phyloP scores from a whole-genome alignment of 2,329 filamentous ascomycete species.

The Phialocephala subalpina region DNA sequence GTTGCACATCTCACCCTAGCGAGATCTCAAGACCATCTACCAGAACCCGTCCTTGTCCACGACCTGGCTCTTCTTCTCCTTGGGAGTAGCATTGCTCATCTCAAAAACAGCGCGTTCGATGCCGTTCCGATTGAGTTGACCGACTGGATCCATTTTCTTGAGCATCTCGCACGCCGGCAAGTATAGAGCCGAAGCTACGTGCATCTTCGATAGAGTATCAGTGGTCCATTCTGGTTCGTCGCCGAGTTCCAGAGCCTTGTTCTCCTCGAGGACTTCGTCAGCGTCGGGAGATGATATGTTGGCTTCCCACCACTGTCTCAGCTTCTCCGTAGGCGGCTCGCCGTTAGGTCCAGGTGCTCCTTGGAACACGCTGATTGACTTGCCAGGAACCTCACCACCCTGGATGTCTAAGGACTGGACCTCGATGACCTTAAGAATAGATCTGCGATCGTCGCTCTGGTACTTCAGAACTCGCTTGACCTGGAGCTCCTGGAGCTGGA shows the following conservation, averaged over 20 bases:
- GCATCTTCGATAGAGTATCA: conserved; percentile 17
- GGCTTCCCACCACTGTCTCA: conserved; percentile 33
- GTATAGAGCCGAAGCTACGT: conserved; percentile 25
- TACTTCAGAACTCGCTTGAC: conserved; percentile 27
- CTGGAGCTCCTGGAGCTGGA: conserved; percentile 16
- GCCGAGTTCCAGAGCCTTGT: conserved; percentile 33
- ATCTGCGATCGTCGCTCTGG: conserved; percentile 21
- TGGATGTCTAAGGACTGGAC: conserved; percentile 26
- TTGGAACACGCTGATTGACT: conserved; percentile 8
- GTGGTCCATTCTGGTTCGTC: conserved; percentile 32
- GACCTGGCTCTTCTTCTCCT: neutral
- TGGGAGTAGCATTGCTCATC: neutral
- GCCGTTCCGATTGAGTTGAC: conserved; percentile 32
- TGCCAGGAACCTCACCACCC: neutral
- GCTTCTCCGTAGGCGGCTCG: conserved; percentile 2
- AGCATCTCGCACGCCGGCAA: conserved; percentile 35
- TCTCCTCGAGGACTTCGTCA: conserved; percentile 27
- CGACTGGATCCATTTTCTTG: conserved; percentile 36
- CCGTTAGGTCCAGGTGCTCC: conserved; percentile 5
- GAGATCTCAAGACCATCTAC: neutral
- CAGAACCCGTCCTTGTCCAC: neutral
- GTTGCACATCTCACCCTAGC: neutral
- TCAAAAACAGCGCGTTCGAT: neutral
- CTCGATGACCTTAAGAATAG: conserved; percentile 26
- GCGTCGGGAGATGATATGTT: conserved; percentile 22